Conservation (phyloP, 345 rosid species). For the Corchorus olitorius region DNA sequence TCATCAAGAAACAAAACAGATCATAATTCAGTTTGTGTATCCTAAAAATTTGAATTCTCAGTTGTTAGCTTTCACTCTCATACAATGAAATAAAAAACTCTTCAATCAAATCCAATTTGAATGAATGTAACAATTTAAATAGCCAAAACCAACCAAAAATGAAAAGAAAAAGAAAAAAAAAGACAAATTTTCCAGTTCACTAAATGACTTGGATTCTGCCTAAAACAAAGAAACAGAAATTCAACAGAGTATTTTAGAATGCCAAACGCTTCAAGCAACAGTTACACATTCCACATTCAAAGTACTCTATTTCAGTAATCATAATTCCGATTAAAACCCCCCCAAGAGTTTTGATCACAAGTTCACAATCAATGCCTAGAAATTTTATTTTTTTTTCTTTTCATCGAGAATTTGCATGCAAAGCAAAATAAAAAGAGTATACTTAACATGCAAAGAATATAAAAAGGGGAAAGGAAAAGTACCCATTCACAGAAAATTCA, state of each 20-base stretch:
- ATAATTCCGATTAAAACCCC: slow-evolving; percentile 21
- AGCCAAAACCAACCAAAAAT: background rate
- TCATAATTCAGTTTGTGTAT: slow-evolving; percentile 7
- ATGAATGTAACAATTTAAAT: slow-evolving; percentile 10
- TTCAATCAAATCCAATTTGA: slow-evolving; percentile 9
- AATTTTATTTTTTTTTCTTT: background rate
- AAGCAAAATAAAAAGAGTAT: slow-evolving; percentile 2
- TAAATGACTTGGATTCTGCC: background rate
- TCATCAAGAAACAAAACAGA: slow-evolving; percentile 23
- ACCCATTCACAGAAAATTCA: slow-evolving; percentile 8
- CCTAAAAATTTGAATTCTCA: slow-evolving; percentile 14
- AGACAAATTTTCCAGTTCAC: background rate
- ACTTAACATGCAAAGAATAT: background rate
- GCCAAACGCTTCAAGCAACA: background rate
- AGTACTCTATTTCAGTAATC: slow-evolving; percentile 16
- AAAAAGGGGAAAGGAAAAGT: background rate
- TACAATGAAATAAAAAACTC: background rate
- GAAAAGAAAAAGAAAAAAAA: background rate
- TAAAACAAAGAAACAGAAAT: slow-evolving; percentile 1
- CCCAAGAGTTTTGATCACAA: slow-evolving; percentile 21
- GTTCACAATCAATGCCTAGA: background rate
- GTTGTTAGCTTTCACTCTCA: slow-evolving; percentile 23
- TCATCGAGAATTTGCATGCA: slow-evolving; percentile 2
- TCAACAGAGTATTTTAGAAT: background rate
- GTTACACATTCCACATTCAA: slow-evolving; percentile 11